Base-by-base conservation (phyloP, 1,284 basidiomycete genomes). In the Neotropicomus parvogracilis region DNA sequence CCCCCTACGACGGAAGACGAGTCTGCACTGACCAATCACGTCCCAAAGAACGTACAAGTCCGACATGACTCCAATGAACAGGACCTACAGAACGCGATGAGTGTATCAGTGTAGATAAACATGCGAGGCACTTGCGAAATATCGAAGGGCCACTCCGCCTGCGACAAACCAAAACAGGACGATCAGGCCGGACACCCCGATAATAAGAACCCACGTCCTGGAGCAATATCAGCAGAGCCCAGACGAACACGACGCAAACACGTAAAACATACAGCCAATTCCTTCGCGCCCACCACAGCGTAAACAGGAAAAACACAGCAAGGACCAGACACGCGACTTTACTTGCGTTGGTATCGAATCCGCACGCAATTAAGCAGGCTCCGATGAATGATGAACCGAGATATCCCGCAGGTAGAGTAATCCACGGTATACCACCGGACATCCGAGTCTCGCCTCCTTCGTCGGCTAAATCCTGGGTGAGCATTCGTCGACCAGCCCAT, bases 11-110 rank as follows among this genome's bases (percentile, higher is more conserved):
- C 24, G n/a, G 9, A 28, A 49, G 16, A 20, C 24, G 13, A 9
- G 20, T 1, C 6, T 34, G 35, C 13, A 64, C 77, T 45, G 56
- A 81, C 90, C 89, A 46, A 92, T 75, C 48, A 95, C 85, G 60
- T 95, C 91, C 89, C 91, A 95, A 14, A 85, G 73, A 34, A 80
- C 81, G 62, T 95, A 95, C 68, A 95, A 75, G 66, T 88, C 88
- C 8, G 84, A 90, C 92, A 95, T 95, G 55, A 95, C 90, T n/a
- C 94, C 95, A 46, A 97, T 83, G 68, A 97, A 98, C 10, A 97
- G 72, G 19, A 97, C 78, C 79, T 95, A 61, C 68, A 44, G 5
- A n/a, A 33, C 13, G 19, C 1, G 16, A 37, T 41, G 24, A 43
- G 19, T 12, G 11, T 20, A 16, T 16, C 7, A 13, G 13, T 13